Percentiles rank a stretch among this genome's conserved stretches.
Evolutionary conservation across 805 yeast species (phyloP).

Genomic region (Metschnikowia lunata): DNA sequence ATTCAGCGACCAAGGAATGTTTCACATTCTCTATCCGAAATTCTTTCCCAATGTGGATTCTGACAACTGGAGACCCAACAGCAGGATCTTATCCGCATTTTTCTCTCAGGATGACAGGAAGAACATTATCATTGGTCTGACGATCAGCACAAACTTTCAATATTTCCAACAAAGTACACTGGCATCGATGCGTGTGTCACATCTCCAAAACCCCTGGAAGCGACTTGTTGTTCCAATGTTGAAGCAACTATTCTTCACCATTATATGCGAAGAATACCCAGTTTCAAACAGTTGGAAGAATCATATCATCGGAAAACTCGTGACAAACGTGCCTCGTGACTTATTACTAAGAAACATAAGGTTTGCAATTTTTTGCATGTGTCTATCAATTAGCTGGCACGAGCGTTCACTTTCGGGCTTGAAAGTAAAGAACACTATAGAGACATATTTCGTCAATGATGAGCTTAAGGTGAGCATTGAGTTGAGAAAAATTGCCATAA

Average conservation of each 20-base stretch:
- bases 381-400: conserved; percentile 11
- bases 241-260: conserved; percentile 28
- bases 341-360: conserved; percentile 12
- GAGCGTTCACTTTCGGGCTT: conserved; percentile 8
- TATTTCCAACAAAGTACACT: conserved; percentile 20
- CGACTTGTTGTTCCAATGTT: conserved; percentile 27
- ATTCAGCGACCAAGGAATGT: conserved; percentile 38
- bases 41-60: conserved; percentile 40
- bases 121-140: conserved; percentile 16
- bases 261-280: conserved; percentile 23
- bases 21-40: conserved; percentile 42
- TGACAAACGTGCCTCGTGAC: conserved; percentile 7
- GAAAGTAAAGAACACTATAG: conserved; percentile 13
- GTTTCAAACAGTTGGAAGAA: conserved; percentile 10
- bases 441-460: conserved; percentile 18
- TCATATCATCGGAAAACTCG: conserved; percentile 7
- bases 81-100: conserved; percentile 16
- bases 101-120: conserved; percentile 9
- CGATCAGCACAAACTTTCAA: conserved; percentile 18
- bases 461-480: conserved; percentile 29
- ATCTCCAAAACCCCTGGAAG: conserved; percentile 25
- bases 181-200: conserved; percentile 25
- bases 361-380: conserved; percentile 15
- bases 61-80: conserved; percentile 36
- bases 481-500: conserved; percentile 33